Conservation (phyloP, 441 rosid genomes). For the Euphorbia celastroides region DNA sequence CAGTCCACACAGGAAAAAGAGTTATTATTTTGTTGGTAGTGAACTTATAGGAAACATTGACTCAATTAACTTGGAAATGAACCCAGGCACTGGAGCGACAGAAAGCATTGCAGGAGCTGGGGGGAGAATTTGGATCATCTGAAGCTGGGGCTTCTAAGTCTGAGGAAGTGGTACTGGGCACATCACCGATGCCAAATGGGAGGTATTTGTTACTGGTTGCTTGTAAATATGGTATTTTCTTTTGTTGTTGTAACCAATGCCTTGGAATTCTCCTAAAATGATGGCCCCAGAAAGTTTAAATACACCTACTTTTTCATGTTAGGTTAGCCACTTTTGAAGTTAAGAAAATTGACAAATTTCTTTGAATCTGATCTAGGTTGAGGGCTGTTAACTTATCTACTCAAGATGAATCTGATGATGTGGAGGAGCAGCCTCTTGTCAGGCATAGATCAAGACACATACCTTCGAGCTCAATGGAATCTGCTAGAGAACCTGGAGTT, state of each 20-base stretch:
- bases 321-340: not conserved
- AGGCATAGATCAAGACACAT: slow-evolving; percentile 61
- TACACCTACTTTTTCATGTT: not conserved
- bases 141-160: slow-evolving; percentile 34
- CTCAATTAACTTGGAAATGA: slow-evolving; percentile 24
- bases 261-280: not conserved
- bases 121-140: slow-evolving; percentile 35
- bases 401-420: slow-evolving; percentile 68
- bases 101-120: slow-evolving; percentile 42
- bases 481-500: slow-evolving; percentile 39
- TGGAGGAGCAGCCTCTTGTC: slow-evolving; percentile 67
- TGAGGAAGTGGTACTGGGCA: slow-evolving; percentile 36
- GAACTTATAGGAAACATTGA: slow-evolving; percentile 3
- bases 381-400: slow-evolving; percentile 55
- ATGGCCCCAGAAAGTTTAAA: not conserved
- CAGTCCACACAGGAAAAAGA: not conserved
- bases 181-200: slow-evolving; percentile 47
- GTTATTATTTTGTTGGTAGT: slow-evolving; percentile 13
- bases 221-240: not conserved
- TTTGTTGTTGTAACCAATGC: not conserved
- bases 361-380: slow-evolving; percentile 36
- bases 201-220: slow-evolving; percentile 34
- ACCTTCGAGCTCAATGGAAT: slow-evolving; percentile 41
- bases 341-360: slow-evolving; percentile 8
- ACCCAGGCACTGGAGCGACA: slow-evolving; percentile 75